Evolutionary conservation across 805 yeast species (phyloP).

Genomic region (Candida maris): DNA sequence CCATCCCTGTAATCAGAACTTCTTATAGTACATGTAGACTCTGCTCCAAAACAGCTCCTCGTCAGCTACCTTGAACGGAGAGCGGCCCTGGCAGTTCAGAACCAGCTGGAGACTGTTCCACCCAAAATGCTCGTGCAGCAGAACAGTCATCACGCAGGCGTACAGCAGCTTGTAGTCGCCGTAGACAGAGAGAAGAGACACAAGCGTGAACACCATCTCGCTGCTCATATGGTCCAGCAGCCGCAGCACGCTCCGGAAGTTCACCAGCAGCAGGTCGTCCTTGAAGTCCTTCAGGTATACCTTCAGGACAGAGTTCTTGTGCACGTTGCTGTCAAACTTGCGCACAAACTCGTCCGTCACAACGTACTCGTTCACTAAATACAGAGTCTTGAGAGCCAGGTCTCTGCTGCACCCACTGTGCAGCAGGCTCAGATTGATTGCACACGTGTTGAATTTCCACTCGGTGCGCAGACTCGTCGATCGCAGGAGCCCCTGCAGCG

Average conservation of each 20-base stretch:
- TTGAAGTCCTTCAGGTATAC: constrained; percentile 22
- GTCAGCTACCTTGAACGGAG: constrained; percentile 19
- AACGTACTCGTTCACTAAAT: constrained; percentile 20
- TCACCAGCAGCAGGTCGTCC: constrained; percentile 25
- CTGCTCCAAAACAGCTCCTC: constrained; percentile 29
- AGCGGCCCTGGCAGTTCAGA: constrained; percentile 14
- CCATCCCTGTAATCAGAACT: too few species aligned
- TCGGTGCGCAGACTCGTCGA: constrained; percentile 12
- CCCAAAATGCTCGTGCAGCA: constrained; percentile 51
- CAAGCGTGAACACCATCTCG: constrained; percentile 16
- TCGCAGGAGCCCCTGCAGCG: constrained; percentile 17
- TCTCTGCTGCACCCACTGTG: constrained; percentile 13
- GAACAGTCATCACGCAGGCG: constrained; percentile 37
- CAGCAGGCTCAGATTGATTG: constrained; percentile 12
- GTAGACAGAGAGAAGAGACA: constrained; percentile 25
- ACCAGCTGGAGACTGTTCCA: constrained; percentile 34
- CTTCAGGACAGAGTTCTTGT: constrained; percentile 16
- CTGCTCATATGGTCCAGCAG: constrained; percentile 17
- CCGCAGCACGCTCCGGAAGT: constrained; percentile 17
- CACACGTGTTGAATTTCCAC: constrained; percentile 19
- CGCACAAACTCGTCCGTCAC: constrained; percentile 21
- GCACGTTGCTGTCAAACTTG: constrained; percentile 20
- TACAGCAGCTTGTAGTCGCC: constrained; percentile 37
- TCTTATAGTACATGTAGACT: constrained; percentile 25
- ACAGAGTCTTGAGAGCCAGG: constrained; percentile 17